Conservation (phyloP, 495 filamentous ascomycete species). For the Aspergillus affinis region DNA sequence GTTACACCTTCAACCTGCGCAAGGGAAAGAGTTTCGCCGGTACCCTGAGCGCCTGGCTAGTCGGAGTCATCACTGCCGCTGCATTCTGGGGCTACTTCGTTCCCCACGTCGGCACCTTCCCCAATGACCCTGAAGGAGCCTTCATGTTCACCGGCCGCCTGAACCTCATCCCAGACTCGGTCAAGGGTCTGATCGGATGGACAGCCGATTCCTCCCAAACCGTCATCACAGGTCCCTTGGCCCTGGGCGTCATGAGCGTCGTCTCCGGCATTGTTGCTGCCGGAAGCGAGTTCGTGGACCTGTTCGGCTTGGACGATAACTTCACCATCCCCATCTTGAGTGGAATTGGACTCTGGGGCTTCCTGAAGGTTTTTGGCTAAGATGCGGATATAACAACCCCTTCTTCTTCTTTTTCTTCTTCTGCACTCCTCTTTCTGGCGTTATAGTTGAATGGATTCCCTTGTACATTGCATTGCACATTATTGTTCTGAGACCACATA, state of each 20-base stretch:
- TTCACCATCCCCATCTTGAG: constrained; percentile 92
- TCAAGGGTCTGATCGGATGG: constrained; percentile 50
- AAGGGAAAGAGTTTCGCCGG: constrained; percentile 90
- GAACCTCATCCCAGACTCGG: constrained; percentile 55
- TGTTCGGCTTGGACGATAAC: constrained; percentile 96
- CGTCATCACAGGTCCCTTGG: constrained; percentile 63
- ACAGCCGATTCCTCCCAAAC: constrained; percentile 38
- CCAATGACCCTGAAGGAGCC: constrained; percentile 61
- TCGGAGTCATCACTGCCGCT: constrained; percentile 76
- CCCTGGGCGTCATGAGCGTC: constrained; percentile 81
- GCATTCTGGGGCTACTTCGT: constrained; percentile 87
- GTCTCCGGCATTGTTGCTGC: constrained; percentile 85
- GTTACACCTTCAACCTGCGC: constrained; percentile 81
- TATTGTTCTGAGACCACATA: background rate
- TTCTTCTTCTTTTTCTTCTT: constrained; percentile 2
- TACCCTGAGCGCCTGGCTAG: constrained; percentile 74
- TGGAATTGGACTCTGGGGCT: constrained; percentile 87
- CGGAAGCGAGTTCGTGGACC: constrained; percentile 84
- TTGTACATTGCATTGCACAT: background rate
- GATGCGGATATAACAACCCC: constrained; percentile 4
- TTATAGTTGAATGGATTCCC: background rate
- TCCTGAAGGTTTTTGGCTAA: constrained; percentile 84
- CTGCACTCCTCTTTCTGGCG: constrained; percentile 3
- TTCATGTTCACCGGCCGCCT: constrained; percentile 84
- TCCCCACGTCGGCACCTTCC: constrained; percentile 63